Base-by-base conservation (phyloP, 2,329 filamentous ascomycete species). In the Fusarium veterinarium region DNA sequence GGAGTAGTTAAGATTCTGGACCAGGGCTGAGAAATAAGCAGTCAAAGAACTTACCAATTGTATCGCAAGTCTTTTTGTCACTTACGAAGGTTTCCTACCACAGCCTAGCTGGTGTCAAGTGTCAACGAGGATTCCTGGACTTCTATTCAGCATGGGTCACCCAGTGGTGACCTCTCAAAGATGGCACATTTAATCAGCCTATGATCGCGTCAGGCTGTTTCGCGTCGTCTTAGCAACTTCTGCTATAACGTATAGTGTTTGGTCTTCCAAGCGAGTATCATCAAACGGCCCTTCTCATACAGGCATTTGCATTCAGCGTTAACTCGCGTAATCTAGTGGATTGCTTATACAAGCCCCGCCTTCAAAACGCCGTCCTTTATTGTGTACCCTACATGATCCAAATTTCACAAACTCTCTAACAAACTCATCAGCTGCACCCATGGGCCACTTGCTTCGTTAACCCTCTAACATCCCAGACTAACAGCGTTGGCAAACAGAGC, bases 391-490 rank as follows among this genome's bases (percentile, higher is more conserved):
- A 53, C 16, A 23, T 23, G 30, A 19, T 44, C 49, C 41, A 38
- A 19, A 55, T 31, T 20, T 16, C 25, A n/a, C 19, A 42, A 53
- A 3, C 35, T 13, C 28, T 19, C n/a, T 2, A 13, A 10, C 41
- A 11, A 23, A 23, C 8, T 20, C 9, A 28, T 2, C 40, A 16
- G 6, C n/a, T 28, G 20, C 19, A 48, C 7, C 5, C 31, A 20
- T 55, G 6, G 40, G 16, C 11, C 25, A 16, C n/a, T 14, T 42
- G 3, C 5, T 9, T 23, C 12, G 20, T 8, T 2, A 5, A 5
- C 13, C 38, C 23, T 42, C 66, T 81, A 86, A 74, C 84, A 86
- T 69, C 80, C 80, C 46, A 80, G 46, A 17, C 67, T 60, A 33
- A 75, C 62, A 30, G 75, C 75, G n/a, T 77, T 77, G 30, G 75